These are phyloP conservation scores for Persicaria maculosa DNA, from an alignment of 148 eudicot genomes.

Conservation along the genomic window DNA sequence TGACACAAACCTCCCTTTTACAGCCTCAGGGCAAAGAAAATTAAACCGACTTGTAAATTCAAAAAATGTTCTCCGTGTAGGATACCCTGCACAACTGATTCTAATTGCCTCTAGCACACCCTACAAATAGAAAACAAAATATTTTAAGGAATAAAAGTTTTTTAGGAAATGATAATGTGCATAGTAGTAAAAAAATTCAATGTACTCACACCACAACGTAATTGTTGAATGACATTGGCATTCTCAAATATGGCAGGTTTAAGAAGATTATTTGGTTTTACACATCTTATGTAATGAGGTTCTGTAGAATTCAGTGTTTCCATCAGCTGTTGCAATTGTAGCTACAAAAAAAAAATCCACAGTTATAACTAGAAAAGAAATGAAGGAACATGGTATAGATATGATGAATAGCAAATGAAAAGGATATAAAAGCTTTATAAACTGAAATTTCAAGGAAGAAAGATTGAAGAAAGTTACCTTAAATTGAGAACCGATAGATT, in stretches of 20 bases:
- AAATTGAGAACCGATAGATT: constrained; percentile 90
- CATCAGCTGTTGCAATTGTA: constrained; percentile 89
- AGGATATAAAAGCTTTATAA: background rate
- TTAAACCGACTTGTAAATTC: constrained; percentile 76
- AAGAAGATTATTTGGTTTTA: constrained; percentile 91
- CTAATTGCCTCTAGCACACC: constrained; percentile 99
- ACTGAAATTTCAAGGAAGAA: background rate
- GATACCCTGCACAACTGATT: constrained; percentile 96
- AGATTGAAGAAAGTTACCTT: constrained; percentile 39
- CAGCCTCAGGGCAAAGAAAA: constrained; percentile 73
- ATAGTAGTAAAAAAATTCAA: constrained; percentile 2
- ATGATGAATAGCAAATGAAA: background rate
- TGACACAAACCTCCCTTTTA: constrained; percentile 60
- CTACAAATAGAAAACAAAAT: constrained; percentile 34
- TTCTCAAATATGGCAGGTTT: constrained; percentile 95
- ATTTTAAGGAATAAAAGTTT: constrained; percentile 6
- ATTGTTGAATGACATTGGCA: constrained; percentile 84
- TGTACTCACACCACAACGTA: constrained; percentile 98
- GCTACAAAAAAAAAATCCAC: constrained; percentile 38
- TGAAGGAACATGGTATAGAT: background rate
- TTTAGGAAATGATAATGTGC: background rate
- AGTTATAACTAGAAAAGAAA: background rate
- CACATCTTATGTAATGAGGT: constrained; percentile 98
- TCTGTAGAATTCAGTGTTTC: constrained; percentile 91
- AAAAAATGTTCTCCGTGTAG: constrained; percentile 76